Base-by-base conservation (phyloP, 2,329 filamentous ascomycete species). In the Pseudogymnoascus pannorum region DNA sequence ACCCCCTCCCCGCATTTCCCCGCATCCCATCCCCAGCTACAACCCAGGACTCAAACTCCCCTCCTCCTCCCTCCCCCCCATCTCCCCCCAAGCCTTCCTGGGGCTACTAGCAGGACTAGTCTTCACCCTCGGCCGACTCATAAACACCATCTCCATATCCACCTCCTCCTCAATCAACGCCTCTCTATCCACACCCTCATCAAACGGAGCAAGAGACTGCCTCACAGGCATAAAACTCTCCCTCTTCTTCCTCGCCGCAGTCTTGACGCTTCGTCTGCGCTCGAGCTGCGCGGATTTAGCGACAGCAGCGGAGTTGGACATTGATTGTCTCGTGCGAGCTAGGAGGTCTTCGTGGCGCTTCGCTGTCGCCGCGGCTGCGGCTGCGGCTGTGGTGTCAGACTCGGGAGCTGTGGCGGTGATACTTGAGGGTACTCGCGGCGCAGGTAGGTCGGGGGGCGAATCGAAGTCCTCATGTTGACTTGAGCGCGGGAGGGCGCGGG, bases 131-230 rank as follows among this genome's bases (percentile, higher is more conserved):
- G 92, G 92, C 66, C 92, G 76, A 65, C 89, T 92, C 75, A 87
- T 90, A 72, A 97, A 97, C 1, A 96, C 87, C 24, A 87, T 88
- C 63, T 89, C 87, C 72, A 91, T 89, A 63, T 95, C 91, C 3
- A 82, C 79, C 66, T 91, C 86, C 60, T 87, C 81, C 26, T 67
- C 73, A 42, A 96, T 86, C 40, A 96, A 75, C 65, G 87, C 82
- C 69, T 93, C 87, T 0, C 18, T 59, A 14, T 70, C 69, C 5
- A 68, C 60, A n/a, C 66, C 65, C 7, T 38, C 35, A 3, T 38
- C 35, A 38, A 16, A 38, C 6, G 35, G 35, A 5, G 57, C 11
- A 5, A 18, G 2, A 9, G 63, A 1, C 68, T 70, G 70, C 73
- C 20, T 6, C 6, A 29, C 20, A 14, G 44, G 44, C 44, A 51